These are phyloP conservation scores for Apophysomyces ossiformis DNA, from an alignment of 371 early-diverging fungal species.

Conservation along the genomic window DNA sequence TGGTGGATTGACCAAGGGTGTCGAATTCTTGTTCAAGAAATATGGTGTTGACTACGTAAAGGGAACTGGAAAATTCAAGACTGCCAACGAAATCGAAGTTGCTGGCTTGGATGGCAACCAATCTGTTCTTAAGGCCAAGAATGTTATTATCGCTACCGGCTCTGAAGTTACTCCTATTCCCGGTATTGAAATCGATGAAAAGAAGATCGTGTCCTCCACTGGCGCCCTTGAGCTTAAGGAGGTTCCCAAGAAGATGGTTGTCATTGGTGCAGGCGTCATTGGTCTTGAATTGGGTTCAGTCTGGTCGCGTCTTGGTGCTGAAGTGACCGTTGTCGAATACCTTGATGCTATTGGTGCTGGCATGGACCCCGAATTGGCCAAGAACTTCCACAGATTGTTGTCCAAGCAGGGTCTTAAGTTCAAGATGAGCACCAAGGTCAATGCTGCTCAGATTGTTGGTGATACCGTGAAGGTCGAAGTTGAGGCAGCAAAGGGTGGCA, in stretches of 20 bases:
- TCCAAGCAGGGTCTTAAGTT: conserved; percentile 97
- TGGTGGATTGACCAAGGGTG: conserved; percentile 88
- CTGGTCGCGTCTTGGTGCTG: conserved; percentile 94
- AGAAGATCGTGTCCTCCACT: conserved; percentile 95
- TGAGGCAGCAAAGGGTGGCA: conserved; percentile 88
- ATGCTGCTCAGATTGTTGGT: conserved; percentile 80
- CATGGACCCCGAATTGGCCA: conserved; percentile 95
- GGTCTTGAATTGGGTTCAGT: conserved; percentile 98
- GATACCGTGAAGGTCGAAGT: conserved; percentile 90
- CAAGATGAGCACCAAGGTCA: conserved; percentile 96
- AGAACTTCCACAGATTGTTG: conserved; percentile 89
- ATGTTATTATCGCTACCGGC: conserved; percentile 97
- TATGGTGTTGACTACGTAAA: conserved; percentile 95
- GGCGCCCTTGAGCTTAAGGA: conserved; percentile 93
- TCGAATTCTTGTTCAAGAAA: conserved; percentile 96
- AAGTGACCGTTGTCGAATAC: conserved; percentile 97
- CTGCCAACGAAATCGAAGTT: conserved; percentile 82
- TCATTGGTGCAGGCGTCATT: conserved; percentile 99
- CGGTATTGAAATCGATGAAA: conserved; percentile 93
- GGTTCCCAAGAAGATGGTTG: conserved; percentile 97
- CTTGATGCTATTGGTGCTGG: conserved; percentile 94
- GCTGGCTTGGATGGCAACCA: conserved; percentile 78
- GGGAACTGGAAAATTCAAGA: conserved; percentile 87
- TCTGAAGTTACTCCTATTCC: conserved; percentile 95
- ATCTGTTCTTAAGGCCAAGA: conserved; percentile 83